Evolutionary conservation across 495 filamentous ascomycete genomes (phyloP), one percentile per base, ranked within the genome.

Genomic region (Tuber umbilicatum): DNA sequence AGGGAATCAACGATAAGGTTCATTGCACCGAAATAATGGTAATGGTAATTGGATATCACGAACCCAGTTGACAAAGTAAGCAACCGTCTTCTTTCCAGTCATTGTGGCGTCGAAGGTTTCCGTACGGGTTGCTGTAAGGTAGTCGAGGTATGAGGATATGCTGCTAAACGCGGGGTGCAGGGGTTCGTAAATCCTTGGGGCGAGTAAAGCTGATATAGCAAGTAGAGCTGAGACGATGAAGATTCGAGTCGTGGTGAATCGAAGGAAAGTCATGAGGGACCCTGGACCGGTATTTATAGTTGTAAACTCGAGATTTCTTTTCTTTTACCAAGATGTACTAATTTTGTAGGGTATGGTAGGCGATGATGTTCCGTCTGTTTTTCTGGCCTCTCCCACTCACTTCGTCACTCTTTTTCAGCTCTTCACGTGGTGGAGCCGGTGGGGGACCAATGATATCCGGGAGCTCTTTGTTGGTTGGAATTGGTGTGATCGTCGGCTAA

Each of bases 51-150:
- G n/a, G 39, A 68, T 23, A 73, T 71, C 40, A 75, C 78, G 10
- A 64, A 82, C 81, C 89, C 93, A 95, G 84, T 97, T 94, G 73
- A 93, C 91, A 78, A 90, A 97, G 85, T 97, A 97, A 23, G 91
- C 91, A 71, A 95, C 91, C 9, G 90, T 72, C 69, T 81, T 81
- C 79, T 73, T 81, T 70, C 78, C 79, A 42, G 73, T 39, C 78
- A 80, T 80, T 60, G 45, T 68, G 10, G 71, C 14, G 55, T 35
- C 17, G 55, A 31, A 31, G 55, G 12, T 64, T 64, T 64, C 55
- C 41, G 71, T 38, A 72, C 35, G 69, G 71, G 75, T 70, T 73
- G 72, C 60, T 74, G 70, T 69, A 47, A 50, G 69, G 40, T 27
- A 39, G 40, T 78, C 70, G 67, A 74, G 60, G 41, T 69, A 72